Conservation (phyloP, 176 grass and related monocot genomes). For the Pontederia crassipes region DNA sequence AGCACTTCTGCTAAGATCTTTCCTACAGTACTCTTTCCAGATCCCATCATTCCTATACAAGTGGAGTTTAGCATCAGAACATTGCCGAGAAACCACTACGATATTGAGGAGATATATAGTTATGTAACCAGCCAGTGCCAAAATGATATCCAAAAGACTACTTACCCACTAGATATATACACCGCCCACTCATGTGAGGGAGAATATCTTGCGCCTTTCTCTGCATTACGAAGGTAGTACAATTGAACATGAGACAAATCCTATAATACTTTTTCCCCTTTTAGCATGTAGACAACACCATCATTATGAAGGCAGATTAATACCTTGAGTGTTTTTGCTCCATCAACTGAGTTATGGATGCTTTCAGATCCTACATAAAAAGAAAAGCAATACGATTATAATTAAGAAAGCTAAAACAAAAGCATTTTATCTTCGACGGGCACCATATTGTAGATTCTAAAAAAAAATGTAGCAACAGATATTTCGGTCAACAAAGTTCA, state of each 20-base stretch:
- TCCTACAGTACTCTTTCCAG: constrained; percentile 90
- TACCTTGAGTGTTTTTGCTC: constrained; percentile 66
- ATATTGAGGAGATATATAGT: not conserved
- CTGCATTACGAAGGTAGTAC: constrained; percentile 33
- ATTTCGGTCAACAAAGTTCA: too few species aligned
- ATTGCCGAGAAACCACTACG: not conserved
- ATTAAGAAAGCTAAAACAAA: constrained; percentile 1
- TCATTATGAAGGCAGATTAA: not conserved
- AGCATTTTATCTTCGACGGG: not conserved
- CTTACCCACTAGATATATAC: constrained; percentile 82
- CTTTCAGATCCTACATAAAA: constrained; percentile 31
- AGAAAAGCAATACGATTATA: constrained; percentile 19
- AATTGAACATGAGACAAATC: not conserved
- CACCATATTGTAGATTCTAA: not conserved
- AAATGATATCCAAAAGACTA: not conserved
- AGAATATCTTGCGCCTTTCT: constrained; percentile 66
- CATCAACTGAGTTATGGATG: constrained; percentile 53
- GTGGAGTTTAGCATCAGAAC: not conserved
- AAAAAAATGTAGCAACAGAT: too few species aligned
- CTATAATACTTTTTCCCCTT: not conserved
- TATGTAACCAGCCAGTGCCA: not conserved
- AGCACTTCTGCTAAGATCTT: constrained; percentile 93
- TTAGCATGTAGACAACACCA: not conserved
- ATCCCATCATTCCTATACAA: constrained; percentile 89
- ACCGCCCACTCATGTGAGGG: constrained; percentile 47